phyloP scores from a whole-genome alignment of 768 basidiomycete species.

The Gymnopilus dilepis region DNA sequence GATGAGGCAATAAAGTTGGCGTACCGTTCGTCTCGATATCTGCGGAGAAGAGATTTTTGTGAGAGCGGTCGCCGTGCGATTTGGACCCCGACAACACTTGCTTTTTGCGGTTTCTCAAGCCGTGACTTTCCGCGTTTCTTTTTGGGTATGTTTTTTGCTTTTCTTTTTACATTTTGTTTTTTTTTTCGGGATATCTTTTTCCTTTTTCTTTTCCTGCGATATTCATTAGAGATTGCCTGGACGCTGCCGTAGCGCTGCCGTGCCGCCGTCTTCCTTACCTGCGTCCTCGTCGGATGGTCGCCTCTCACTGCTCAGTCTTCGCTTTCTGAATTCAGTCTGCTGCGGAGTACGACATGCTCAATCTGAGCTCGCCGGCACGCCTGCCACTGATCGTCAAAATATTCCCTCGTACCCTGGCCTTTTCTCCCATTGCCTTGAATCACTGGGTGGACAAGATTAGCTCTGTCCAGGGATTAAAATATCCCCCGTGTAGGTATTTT shows the following conservation, averaged over 20 bases:
- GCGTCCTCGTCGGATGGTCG: no score
- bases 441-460: no score
- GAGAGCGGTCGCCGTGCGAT: conserved; percentile 35
- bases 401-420: not conserved
- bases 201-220: no score
- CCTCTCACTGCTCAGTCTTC: no score
- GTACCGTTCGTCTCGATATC: conserved; percentile 69
- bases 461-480: no score
- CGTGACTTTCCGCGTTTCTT: not conserved
- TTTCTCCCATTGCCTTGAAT: no score
- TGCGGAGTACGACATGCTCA: not conserved
- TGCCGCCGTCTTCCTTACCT: no score
- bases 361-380: not conserved
- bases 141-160: not conserved
- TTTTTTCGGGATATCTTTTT: no score
- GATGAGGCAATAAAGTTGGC: conserved; percentile 68
- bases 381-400: not conserved
- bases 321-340: no score
- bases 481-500: not conserved
- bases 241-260: no score
- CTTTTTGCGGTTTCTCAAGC: conserved; percentile 19
- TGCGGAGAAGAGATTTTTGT: conserved; percentile 61
- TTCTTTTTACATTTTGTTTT: not conserved
- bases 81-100: conserved; percentile 47
- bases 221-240: no score